These are phyloP conservation scores for Tuber melanosporum DNA, from an alignment of 495 filamentous ascomycete species.

Conservation along the genomic window DNA sequence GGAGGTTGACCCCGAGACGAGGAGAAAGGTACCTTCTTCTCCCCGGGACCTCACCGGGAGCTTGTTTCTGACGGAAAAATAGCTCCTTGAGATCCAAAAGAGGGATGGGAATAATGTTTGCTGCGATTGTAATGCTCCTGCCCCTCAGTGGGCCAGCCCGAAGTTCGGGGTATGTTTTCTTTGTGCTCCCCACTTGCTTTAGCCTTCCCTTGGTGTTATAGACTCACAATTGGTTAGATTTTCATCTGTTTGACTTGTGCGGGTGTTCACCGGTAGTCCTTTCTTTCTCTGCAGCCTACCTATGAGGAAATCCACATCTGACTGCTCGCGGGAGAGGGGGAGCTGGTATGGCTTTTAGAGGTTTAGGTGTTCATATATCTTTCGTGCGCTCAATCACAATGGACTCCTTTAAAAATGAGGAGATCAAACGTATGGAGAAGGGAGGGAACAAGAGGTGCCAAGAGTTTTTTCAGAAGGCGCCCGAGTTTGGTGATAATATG, in stretches of 20 bases:
- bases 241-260: slow-evolving; percentile 97
- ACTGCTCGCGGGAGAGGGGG: neutral
- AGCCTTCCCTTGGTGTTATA: neutral
- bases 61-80: slow-evolving; percentile 22
- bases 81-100: slow-evolving; percentile 86
- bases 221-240: slow-evolving; percentile 45
- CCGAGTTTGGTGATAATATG: slow-evolving; percentile 30
- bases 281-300: neutral
- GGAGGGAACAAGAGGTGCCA: slow-evolving; percentile 38
- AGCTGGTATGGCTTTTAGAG: slow-evolving; percentile 39
- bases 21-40: slow-evolving; percentile 63
- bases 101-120: slow-evolving; percentile 76
- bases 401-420: slow-evolving; percentile 80
- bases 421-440: slow-evolving; percentile 46
- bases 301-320: neutral
- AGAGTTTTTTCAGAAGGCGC: slow-evolving; percentile 26
- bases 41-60: neutral
- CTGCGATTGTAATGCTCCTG: slow-evolving; percentile 88
- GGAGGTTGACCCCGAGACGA: slow-evolving; percentile 95
- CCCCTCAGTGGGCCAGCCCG: slow-evolving; percentile 82
- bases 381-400: slow-evolving; percentile 95
- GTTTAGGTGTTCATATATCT: slow-evolving; percentile 93
- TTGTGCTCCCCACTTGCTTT: neutral
- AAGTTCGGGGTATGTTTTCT: slow-evolving; percentile 51
- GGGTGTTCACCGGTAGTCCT: slow-evolving; percentile 66